Conservation (phyloP, 164 flowering plant genomes). For the Stephania japonica region DNA sequence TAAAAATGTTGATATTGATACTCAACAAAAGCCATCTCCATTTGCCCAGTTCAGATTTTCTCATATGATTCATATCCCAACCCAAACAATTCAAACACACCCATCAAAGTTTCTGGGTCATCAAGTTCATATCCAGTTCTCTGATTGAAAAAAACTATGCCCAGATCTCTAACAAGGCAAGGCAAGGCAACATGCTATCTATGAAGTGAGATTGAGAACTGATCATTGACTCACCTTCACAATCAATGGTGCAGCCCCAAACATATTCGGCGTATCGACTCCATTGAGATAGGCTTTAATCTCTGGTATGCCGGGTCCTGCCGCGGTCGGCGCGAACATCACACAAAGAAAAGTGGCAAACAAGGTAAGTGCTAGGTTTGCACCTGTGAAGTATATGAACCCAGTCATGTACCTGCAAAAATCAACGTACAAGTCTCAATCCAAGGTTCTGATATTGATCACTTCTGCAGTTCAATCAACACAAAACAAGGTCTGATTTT, state of each 20-base stretch:
- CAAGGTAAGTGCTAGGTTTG: conserved; percentile 51
- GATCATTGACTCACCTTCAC: conserved; percentile 57
- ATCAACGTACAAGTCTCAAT: neutral
- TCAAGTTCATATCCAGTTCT: no score
- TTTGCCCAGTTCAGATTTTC: neutral
- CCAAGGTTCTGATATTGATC: neutral
- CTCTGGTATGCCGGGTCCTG: conserved; percentile 97
- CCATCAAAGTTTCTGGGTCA: no score
- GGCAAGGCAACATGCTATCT: neutral
- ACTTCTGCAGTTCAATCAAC: no score
- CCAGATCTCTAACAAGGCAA: conserved; percentile 5
- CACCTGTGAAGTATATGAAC: conserved; percentile 41
- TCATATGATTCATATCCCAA: no score
- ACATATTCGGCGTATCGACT: conserved; percentile 84
- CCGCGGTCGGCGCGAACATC: conserved; percentile 84
- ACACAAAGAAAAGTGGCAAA: conserved; percentile 64
- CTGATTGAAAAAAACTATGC: conserved; percentile 1
- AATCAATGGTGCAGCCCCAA: conserved; percentile 65
- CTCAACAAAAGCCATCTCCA: neutral
- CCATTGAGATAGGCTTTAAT: conserved; percentile 96
- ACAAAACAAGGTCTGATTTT: neutral
- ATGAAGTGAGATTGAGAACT: neutral
- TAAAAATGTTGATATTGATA: neutral
- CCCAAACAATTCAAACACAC: no score
- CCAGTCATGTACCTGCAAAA: conserved; percentile 59